These are phyloP conservation scores for Aphanomyces invadans DNA, from an alignment of 352 stramenopile genomes.

Conservation along the genomic window DNA sequence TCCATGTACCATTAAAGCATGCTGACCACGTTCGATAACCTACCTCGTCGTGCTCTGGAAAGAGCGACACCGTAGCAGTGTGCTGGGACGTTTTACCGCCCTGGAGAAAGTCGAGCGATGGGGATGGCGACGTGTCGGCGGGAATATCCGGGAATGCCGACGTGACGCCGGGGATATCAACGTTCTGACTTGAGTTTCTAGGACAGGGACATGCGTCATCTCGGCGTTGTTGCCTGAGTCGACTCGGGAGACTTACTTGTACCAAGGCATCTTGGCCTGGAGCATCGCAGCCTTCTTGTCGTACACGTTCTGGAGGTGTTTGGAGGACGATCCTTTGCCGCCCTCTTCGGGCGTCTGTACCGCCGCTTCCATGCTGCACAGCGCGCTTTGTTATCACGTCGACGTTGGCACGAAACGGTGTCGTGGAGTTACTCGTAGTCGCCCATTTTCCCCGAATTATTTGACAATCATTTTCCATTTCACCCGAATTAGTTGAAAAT, in stretches of 20 bases:
- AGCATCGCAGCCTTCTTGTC: background rate
- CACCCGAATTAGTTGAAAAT: background rate
- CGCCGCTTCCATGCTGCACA: background rate
- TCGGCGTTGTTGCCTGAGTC: no score
- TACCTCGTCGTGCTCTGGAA: conserved; percentile 21
- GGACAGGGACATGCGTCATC: no score
- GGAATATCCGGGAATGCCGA: background rate
- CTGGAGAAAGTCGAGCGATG: conserved; percentile 16
- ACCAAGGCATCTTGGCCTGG: conserved; percentile 18
- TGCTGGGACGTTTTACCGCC: background rate
- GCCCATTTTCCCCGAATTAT: background rate
- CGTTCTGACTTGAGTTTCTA: conserved; percentile 9
- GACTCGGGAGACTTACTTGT: conserved; percentile 26
- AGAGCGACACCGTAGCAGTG: background rate
- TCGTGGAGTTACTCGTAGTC: background rate
- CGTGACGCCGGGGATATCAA: background rate
- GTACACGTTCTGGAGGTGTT: conserved; percentile 15
- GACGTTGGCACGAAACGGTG: background rate
- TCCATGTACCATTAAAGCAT: background rate
- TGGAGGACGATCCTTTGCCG: background rate
- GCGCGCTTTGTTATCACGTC: no score
- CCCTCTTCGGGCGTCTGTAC: background rate
- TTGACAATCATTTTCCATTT: no score
- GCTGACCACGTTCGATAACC: background rate
- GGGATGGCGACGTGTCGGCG: background rate